These are phyloP conservation scores for Salix purpurea DNA, from an alignment of 345 rosid species.

Conservation along the genomic window DNA sequence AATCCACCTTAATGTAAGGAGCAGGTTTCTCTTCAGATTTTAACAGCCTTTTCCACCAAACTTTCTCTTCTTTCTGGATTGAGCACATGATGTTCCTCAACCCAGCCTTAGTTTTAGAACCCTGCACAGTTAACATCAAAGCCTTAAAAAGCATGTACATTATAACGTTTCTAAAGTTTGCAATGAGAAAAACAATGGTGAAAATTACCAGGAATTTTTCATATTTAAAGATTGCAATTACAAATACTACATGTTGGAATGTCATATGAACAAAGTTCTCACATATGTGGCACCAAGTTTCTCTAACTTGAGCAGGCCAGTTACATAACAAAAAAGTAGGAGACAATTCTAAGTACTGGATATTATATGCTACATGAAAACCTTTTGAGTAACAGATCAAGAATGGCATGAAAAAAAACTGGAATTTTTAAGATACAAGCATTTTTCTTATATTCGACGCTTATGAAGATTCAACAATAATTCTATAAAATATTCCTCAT, in stretches of 20 bases:
- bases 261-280: neutral
- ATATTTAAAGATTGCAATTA: neutral
- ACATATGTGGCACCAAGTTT: neutral
- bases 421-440: neutral
- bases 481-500: neutral
- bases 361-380: neutral
- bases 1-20: slow-evolving; percentile 95
- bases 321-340: neutral
- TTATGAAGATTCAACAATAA: neutral
- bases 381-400: neutral
- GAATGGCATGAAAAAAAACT: neutral
- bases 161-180: neutral
- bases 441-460: neutral
- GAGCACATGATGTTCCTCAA: slow-evolving; percentile 82
- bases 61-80: slow-evolving; percentile 71
- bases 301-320: neutral
- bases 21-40: slow-evolving; percentile 89
- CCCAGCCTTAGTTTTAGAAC: slow-evolving; percentile 71
- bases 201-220: neutral
- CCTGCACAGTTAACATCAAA: slow-evolving; percentile 39
- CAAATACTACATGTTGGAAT: neutral
- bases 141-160: neutral
- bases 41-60: slow-evolving; percentile 90
- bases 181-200: neutral
- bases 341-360: neutral